Evolutionary conservation across 73 alveolate genomes (phyloP), one percentile per base, ranked within the genome.

Genomic region (Halteria grandinella): DNA sequence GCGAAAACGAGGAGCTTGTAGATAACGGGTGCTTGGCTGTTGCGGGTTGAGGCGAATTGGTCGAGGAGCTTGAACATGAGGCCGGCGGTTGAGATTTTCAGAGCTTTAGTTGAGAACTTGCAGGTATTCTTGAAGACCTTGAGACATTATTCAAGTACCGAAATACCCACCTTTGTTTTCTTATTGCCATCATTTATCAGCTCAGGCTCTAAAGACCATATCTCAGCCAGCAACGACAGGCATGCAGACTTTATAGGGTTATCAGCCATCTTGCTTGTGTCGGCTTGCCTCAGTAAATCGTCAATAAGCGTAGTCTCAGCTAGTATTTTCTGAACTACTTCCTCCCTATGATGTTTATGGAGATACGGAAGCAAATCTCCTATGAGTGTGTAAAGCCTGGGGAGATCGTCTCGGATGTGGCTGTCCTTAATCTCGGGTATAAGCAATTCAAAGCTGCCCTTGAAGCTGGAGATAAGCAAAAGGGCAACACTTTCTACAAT

Each of bases 1-100:
- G 81, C 55, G 73, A 91, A 91, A n/a, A 85, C 78, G 40, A 91
- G 83, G 14, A 86, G 53, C 66, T 91, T 91, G 55, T 91, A 91
- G 14, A 85, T 40, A 27, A 90, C 86, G 8, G 94, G 91, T 20
- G 87, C 94, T 45, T 83, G 71, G 12, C 78, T 51, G 69, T 90
- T 86, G 63, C 94, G 41, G 44, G 69, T 86, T 47, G 70, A 43
- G 28, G 91, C 82, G 69, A 85, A 80, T 45, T 59, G 20, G 25
- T 58, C 64, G 15, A 75, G 63, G 23, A 45, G 43, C 43, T 36
- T 52, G 53, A 43, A 59, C 43, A 75, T 40, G 21, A 24, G 37
- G 1, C 55, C 57, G 37, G 50, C 20, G 33, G 59, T 58, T 1
- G 59, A 28, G 4, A 58, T 1, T 45, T 71, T 52, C 17, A 58